Percentiles rank a stretch among this genome's conserved stretches.
Evolutionary conservation across 768 basidiomycete species (phyloP).

Genomic region (Boletus sp.): DNA sequence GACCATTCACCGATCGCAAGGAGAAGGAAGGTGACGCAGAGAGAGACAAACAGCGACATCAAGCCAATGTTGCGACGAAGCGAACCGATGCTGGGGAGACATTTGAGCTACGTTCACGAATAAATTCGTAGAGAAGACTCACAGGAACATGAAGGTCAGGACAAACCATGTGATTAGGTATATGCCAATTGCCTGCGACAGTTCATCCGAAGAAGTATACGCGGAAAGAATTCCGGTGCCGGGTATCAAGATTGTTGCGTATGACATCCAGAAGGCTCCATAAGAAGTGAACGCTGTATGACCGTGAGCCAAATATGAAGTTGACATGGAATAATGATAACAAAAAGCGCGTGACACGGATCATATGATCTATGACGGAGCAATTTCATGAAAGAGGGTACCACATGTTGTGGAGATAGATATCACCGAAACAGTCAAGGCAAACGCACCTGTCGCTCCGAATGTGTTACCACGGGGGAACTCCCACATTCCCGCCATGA

Average conservation of each 20-base stretch:
- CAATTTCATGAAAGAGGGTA: not conserved
- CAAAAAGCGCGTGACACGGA: not conserved
- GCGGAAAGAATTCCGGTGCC: conserved; percentile 58
- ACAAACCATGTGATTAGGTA: conserved; percentile 74
- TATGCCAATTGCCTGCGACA: conserved; percentile 65
- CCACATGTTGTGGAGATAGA: not conserved
- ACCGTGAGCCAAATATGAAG: not conserved
- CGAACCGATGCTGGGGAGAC: conserved; percentile 41
- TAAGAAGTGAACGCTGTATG: conserved; percentile 72
- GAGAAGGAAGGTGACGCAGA: conserved; percentile 51
- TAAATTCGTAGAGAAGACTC: conserved; percentile 15
- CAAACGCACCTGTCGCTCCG: conserved; percentile 62
- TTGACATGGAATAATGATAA: not conserved
- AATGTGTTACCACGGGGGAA: conserved; percentile 69
- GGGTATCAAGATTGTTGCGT: conserved; percentile 70
- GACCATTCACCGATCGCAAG: conserved; percentile 42
- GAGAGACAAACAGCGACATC: conserved; percentile 49
- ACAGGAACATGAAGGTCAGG: conserved; percentile 70
- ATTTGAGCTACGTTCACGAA: not conserved
- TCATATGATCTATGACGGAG: not conserved
- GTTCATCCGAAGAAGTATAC: conserved; percentile 41
- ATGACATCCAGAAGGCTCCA: conserved; percentile 89
- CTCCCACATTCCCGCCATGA: conserved; percentile 91
- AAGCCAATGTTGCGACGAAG: conserved; percentile 51
- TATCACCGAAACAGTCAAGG: not conserved